Conservation (phyloP, 257 asterid species). For the Plantago ovata region DNA sequence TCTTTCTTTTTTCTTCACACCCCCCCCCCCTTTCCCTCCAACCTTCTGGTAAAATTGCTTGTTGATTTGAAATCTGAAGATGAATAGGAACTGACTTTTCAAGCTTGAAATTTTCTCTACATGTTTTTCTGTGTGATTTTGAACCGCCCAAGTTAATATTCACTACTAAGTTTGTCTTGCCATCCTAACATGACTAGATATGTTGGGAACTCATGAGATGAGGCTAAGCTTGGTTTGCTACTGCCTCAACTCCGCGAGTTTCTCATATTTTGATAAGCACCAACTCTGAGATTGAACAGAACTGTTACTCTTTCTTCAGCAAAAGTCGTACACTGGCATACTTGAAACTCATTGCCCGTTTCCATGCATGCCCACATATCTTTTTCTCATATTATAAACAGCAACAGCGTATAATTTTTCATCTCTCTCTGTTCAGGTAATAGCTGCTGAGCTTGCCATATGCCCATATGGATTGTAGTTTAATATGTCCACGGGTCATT, state of each 20-base stretch:
- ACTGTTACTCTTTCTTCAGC: neutral
- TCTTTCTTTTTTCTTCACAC: no score
- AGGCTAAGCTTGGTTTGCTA: neutral
- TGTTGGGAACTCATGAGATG: neutral
- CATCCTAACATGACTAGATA: neutral
- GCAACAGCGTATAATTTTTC: no score
- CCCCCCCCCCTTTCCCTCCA: no score
- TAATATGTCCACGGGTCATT: conserved; percentile 6
- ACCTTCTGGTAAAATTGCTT: no score
- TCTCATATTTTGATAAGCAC: neutral
- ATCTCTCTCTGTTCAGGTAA: neutral
- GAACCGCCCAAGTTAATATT: neutral
- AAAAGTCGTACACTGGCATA: neutral
- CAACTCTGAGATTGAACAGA: neutral
- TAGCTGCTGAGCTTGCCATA: conserved; percentile 5
- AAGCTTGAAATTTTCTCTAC: no score
- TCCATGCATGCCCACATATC: neutral
- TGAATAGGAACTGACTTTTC: no score
- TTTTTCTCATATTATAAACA: conserved; percentile 6
- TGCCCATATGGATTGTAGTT: conserved; percentile 13
- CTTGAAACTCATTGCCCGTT: neutral
- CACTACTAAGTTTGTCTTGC: no score
- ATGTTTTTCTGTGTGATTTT: no score
- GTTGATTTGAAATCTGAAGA: no score
- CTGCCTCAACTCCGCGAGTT: no score